Conservation (phyloP, 768 basidiomycete genomes). For the Boletus barrowsii region DNA sequence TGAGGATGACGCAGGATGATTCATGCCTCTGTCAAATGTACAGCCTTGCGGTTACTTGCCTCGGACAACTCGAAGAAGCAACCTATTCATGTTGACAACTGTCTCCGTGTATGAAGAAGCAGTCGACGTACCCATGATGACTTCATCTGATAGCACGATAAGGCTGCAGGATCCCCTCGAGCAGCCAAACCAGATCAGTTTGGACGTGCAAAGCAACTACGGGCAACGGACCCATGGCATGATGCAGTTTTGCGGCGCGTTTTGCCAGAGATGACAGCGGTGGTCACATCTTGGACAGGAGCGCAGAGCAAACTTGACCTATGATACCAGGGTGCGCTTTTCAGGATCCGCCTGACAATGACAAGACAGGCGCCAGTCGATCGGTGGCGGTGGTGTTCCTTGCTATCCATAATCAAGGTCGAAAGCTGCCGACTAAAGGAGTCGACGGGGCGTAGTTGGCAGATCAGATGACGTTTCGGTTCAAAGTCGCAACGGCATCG, state of each 20-base stretch:
- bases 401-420: not conserved
- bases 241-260: not conserved
- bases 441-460: not conserved
- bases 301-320: not conserved
- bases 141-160: no score
- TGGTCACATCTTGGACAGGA: not conserved
- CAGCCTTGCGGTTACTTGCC: constrained; percentile 6
- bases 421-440: constrained; percentile 2
- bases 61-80: constrained; percentile 14
- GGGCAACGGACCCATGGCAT: not conserved
- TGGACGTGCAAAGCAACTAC: not conserved
- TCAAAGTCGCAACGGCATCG: not conserved
- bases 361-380: constrained; percentile 8
- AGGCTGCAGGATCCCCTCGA: not conserved
- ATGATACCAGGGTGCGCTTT: not conserved
- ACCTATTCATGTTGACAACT: no score
- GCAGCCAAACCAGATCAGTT: not conserved
- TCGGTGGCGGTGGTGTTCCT: constrained; percentile 2
- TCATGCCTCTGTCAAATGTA: not conserved
- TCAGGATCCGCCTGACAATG: not conserved
- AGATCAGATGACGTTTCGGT: not conserved
- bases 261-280: not conserved
- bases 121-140: no score
- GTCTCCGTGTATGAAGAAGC: no score
- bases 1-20: constrained; percentile 1